Evolutionary conservation across 2,329 filamentous ascomycete species (phyloP).

Genomic region (Penicillium sp.): DNA sequence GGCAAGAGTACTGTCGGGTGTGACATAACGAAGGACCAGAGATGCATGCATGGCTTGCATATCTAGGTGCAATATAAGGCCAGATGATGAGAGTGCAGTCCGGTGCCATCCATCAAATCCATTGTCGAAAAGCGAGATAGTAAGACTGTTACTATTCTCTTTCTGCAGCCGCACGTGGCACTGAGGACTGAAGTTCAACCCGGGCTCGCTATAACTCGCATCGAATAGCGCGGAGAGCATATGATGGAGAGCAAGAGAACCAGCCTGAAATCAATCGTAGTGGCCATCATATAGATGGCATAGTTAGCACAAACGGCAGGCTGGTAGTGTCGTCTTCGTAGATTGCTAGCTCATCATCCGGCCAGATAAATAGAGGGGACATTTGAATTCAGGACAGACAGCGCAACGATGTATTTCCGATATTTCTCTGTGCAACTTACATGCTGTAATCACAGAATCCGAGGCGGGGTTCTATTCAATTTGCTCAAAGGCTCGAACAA

Average conservation of each 20-base stretch:
- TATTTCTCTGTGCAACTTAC: too few species aligned
- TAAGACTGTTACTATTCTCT: not conserved
- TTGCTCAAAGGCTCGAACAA: slow-evolving; percentile 31
- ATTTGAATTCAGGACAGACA: not conserved
- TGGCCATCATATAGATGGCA: too few species aligned
- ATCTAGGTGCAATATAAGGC: not conserved
- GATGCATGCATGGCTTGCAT: not conserved
- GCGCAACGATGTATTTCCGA: too few species aligned
- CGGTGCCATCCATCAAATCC: not conserved
- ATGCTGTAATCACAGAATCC: too few species aligned
- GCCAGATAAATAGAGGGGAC: too few species aligned
- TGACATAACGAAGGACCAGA: not conserved
- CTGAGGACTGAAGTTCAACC: slow-evolving; percentile 1
- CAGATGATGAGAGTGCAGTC: not conserved
- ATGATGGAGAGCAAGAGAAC: too few species aligned
- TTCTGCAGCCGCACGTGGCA: not conserved
- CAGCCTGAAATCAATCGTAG: too few species aligned
- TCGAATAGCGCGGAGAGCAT: too few species aligned
- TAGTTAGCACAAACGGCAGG: too few species aligned
- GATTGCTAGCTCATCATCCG: too few species aligned
- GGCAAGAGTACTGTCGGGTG: not conserved
- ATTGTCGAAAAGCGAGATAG: not conserved
- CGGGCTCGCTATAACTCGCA: too few species aligned
- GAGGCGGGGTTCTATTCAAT: not conserved
- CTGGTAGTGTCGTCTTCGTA: too few species aligned